These are phyloP conservation scores for Myriosclerotinia scirpicola DNA, from an alignment of 2,329 filamentous ascomycete species.

Conservation along the genomic window DNA sequence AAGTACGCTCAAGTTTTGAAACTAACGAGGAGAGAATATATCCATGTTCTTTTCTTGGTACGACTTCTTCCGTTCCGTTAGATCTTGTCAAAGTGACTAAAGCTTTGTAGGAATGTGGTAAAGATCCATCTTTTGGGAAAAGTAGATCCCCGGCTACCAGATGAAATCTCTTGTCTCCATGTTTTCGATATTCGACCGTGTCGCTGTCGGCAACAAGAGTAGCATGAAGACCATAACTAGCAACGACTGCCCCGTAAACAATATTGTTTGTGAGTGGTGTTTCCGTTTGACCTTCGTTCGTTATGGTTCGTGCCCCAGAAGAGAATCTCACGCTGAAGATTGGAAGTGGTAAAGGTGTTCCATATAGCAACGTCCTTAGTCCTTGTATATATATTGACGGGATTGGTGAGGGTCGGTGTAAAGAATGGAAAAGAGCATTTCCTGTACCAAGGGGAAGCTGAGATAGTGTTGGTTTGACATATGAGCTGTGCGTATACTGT, in stretches of 20 bases:
- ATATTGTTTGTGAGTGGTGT: constrained; percentile 32
- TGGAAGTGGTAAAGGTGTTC: constrained; percentile 56
- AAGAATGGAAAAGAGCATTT: constrained; percentile 63
- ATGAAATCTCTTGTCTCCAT: constrained; percentile 75
- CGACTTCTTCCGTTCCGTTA: constrained; percentile 34
- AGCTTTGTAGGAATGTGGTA: constrained; percentile 57
- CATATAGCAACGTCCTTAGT: constrained; percentile 60
- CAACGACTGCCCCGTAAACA: constrained; percentile 77
- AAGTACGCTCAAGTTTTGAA: constrained; percentile 77
- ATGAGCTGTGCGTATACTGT: constrained; percentile 27
- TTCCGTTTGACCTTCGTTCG: constrained; percentile 37
- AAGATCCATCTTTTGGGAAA: constrained; percentile 50
- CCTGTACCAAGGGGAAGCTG: constrained; percentile 64
- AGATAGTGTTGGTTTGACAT: constrained; percentile 47
- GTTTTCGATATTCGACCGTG: constrained; percentile 74
- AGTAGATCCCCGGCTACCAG: constrained; percentile 80
- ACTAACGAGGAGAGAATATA: constrained; percentile 78
- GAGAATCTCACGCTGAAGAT: constrained; percentile 64
- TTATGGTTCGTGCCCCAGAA: constrained; percentile 50
- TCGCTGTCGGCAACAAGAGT: constrained; percentile 89
- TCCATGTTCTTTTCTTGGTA: constrained; percentile 56
- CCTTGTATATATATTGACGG: constrained; percentile 46
- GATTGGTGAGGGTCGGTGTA: constrained; percentile 50
- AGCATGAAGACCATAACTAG: constrained; percentile 87
- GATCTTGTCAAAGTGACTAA: constrained; percentile 45